phyloP scores from a whole-genome alignment of 225 moss, liverwort and hornwort species.

The Antitrichia curtipendula region DNA sequence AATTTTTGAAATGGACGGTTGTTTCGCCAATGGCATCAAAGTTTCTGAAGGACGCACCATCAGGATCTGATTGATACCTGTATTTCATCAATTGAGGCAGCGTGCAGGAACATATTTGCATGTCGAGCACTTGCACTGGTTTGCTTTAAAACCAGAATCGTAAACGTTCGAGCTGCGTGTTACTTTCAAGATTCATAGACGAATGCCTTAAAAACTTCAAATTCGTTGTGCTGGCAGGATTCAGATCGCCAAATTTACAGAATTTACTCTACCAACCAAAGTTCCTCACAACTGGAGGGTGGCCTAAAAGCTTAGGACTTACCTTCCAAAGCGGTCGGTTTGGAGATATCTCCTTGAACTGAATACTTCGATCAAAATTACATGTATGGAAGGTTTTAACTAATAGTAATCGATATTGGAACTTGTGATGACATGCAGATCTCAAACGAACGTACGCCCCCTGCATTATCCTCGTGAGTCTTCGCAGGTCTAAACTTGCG shows the following conservation, averaged over 20 bases:
- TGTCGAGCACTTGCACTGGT: not conserved
- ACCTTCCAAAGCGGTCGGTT: not conserved
- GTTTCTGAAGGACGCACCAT: not conserved
- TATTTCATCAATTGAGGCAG: not conserved
- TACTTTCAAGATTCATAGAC: not conserved
- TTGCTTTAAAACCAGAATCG: not conserved
- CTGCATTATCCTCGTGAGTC: not conserved
- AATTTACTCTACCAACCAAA: not conserved
- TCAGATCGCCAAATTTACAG: not conserved
- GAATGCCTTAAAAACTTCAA: not conserved
- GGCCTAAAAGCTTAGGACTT: not conserved
- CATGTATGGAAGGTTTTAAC: not conserved
- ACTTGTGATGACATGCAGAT: not conserved
- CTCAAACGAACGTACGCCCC: no score
- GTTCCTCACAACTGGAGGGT: not conserved
- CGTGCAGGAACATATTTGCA: no score
- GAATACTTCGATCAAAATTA: not conserved
- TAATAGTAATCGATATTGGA: not conserved
- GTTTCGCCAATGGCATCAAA: not conserved
- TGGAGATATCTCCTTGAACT: not conserved
- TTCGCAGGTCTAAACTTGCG: no score
- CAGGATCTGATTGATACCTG: not conserved
- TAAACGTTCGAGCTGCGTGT: not conserved
- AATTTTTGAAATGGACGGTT: not conserved
- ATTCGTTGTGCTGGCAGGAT: no score